Base-by-base conservation (phyloP, 768 basidiomycete species). In the Lepiota subincarnata region DNA sequence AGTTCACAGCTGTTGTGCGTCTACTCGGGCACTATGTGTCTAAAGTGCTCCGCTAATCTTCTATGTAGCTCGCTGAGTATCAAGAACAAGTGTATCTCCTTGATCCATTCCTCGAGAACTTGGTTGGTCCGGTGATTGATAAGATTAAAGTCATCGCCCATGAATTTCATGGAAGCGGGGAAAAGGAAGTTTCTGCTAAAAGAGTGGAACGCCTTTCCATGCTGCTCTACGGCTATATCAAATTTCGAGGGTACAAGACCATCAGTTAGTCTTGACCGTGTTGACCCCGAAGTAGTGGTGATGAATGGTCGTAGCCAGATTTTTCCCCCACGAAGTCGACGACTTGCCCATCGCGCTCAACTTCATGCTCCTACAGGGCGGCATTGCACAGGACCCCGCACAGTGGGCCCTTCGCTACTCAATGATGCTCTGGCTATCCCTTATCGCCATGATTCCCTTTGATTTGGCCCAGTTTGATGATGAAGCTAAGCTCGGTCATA, bases 391-490 rank as follows among this genome's bases (percentile, higher is more conserved):
- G 52, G 67, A 69, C 44, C 58, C 66, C 0, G 62, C 66, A 7
- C 79, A 84, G 36, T 98, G 97, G 97, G 72, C 87, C 19, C 66
- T 92, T 48, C 86, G 92, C 55, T 93, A 95, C 63, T 77, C 89
- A 26, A 73, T 91, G 20, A 75, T 99, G 7, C 74, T 97, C 10
- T 98, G 96, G 96, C 77, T 98, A n/a, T 89, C 91, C 18, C 80
- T 99, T 19, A 87, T 97, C 44, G 88, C 89, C 72, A 92, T 90
- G 73, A 86, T 98, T 14, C 97, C 97, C 0, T 99, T 99, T 67
- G 86, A 91, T 64, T 73, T 99, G 36, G 78, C 83, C 26, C 89
- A 92, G 60, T 92, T 97, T 50, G 92, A 93, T 62, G 85, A 87
- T 53, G 62, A 59, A 8, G 75, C 74, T 2, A 65, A 71, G n/a